Percentiles rank a stretch among this genome's conserved stretches.
Evolutionary conservation across 2,329 filamentous ascomycete species (phyloP).

Genomic region (Trichoderma hamatum): DNA sequence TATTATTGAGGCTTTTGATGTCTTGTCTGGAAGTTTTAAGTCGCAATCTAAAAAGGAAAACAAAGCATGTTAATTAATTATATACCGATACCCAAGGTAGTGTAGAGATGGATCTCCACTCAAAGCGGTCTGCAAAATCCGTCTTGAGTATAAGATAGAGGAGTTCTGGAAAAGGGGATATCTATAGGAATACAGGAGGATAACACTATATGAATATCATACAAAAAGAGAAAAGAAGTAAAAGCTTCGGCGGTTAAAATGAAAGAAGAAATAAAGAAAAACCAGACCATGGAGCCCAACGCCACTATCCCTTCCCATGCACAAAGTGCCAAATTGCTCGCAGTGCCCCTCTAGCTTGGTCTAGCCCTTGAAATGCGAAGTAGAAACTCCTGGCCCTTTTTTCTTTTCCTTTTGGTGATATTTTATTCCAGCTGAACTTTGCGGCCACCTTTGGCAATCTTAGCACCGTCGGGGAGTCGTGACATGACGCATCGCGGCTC

Average conservation of each 20-base stretch:
- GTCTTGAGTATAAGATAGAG: not conserved
- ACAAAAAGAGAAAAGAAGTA: slow-evolving; percentile 21
- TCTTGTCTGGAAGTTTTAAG: not conserved
- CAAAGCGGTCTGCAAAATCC: not conserved
- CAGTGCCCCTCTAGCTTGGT: not conserved
- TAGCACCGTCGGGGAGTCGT: slow-evolving; percentile 59
- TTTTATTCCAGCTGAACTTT: slow-evolving; percentile 46
- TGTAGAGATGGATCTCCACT: not conserved
- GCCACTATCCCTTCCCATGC: not conserved
- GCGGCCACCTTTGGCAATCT: slow-evolving; percentile 58
- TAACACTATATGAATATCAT: slow-evolving; percentile 35
- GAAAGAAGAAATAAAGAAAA: not conserved
- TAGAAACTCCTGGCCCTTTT: not conserved
- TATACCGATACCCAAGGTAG: slow-evolving; percentile 8
- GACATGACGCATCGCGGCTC: slow-evolving; percentile 87
- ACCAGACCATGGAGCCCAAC: not conserved
- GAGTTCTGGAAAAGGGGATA: slow-evolving; percentile 18
- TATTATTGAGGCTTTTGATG: not conserved
- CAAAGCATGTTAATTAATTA: not conserved
- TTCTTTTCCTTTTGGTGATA: not conserved
- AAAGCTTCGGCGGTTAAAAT: not conserved
- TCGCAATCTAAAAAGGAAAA: not conserved
- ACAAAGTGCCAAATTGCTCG: not conserved
- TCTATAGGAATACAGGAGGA: slow-evolving; percentile 34
- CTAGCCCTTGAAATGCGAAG: not conserved